Conservation (phyloP, 257 asterid genomes). For the Osmanthus fragrans region DNA sequence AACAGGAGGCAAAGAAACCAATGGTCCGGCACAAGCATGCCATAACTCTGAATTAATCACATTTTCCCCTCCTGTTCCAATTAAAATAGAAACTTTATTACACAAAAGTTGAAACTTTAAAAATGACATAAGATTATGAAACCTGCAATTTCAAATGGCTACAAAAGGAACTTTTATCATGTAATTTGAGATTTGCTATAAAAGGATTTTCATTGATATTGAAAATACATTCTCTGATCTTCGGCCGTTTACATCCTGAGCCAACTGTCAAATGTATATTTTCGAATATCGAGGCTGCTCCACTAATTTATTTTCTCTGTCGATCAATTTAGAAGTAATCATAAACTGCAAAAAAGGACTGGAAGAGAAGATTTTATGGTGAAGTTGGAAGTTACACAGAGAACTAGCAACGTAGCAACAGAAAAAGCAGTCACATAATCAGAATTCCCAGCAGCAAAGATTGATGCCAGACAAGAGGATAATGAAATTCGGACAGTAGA, state of each 20-base stretch:
- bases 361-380: not conserved
- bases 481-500: too few species aligned
- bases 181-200: not conserved
- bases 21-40: constrained; percentile 99
- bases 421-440: not conserved
- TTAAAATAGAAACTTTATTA: constrained; percentile 6
- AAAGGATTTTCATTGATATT: not conserved
- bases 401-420: not conserved
- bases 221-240: not conserved
- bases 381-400: not conserved
- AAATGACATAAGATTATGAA: not conserved
- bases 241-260: not conserved
- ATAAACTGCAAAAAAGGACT: not conserved
- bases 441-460: not conserved
- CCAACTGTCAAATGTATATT: not conserved
- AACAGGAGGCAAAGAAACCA: constrained; percentile 90
- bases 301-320: not conserved
- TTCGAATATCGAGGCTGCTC: not conserved
- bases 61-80: constrained; percentile 64
- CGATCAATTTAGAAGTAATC: not conserved
- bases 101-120: constrained; percentile 5
- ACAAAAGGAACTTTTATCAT: not conserved
- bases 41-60: constrained; percentile 91
- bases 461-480: not conserved
- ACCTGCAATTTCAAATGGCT: not conserved